Conservation (phyloP, 495 filamentous ascomycete species). For the Evernia prunastri region DNA sequence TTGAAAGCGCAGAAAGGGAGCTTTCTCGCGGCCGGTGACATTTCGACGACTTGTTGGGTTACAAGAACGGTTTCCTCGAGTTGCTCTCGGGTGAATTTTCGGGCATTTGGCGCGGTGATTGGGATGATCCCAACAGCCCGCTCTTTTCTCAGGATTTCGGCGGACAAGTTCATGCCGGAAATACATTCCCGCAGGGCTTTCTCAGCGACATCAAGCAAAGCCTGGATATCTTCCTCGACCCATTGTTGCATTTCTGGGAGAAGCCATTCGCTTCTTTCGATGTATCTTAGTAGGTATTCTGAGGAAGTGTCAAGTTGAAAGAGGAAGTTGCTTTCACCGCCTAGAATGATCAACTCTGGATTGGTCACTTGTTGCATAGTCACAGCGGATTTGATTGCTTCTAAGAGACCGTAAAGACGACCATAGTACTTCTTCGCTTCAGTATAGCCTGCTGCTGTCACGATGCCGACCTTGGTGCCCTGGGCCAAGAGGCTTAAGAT, state of each 20-base stretch:
- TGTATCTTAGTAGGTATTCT: slow-evolving; percentile 50
- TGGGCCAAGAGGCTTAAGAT: slow-evolving; percentile 59
- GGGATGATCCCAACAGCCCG: slow-evolving; percentile 90
- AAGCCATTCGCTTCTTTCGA: slow-evolving; percentile 68
- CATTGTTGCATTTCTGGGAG: slow-evolving; percentile 84
- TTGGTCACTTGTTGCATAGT: slow-evolving; percentile 37
- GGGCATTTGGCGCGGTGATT: slow-evolving; percentile 31
- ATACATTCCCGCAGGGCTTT: slow-evolving; percentile 73
- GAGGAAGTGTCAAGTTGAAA: slow-evolving; percentile 61
- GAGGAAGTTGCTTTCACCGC: slow-evolving; percentile 83
- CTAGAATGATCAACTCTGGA: slow-evolving; percentile 82
- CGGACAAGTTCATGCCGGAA: slow-evolving; percentile 65
- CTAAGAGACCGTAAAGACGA: slow-evolving; percentile 76
- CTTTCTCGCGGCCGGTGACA: slow-evolving; percentile 58
- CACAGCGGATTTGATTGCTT: slow-evolving; percentile 62
- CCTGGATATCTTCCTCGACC: slow-evolving; percentile 67
- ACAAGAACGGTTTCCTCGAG: slow-evolving; percentile 94
- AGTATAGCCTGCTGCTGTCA: slow-evolving; percentile 94
- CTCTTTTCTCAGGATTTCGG: slow-evolving; percentile 77
- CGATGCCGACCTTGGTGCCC: slow-evolving; percentile 78
- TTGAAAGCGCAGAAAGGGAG: slow-evolving; percentile 98
- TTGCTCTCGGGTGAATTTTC: slow-evolving; percentile 75
- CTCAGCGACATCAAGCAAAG: slow-evolving; percentile 81
- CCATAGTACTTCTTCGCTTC: slow-evolving; percentile 76
- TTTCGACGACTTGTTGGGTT: slow-evolving; percentile 83